phyloP scores from a whole-genome alignment of 2,329 filamentous ascomycete species.

The Trichocomaceae sp. region DNA sequence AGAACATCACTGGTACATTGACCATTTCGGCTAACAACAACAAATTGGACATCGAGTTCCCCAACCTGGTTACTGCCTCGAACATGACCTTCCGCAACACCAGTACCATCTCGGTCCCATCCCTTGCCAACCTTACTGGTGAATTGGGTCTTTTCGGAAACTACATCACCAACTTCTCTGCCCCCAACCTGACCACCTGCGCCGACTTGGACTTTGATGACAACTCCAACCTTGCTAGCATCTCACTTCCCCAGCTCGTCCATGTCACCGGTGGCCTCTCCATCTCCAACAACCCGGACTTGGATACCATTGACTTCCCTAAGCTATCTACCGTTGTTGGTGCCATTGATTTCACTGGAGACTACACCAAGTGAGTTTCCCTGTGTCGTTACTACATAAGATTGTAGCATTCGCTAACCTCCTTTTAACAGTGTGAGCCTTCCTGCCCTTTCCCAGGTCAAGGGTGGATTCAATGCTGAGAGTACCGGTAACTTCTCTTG shows the following conservation, averaged over 20 bases:
- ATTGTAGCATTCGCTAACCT: background rate
- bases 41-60: constrained; percentile 64
- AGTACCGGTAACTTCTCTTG: constrained; percentile 60
- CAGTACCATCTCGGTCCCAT: constrained; percentile 65
- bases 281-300: constrained; percentile 81
- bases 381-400: background rate
- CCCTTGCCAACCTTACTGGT: constrained; percentile 65
- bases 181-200: constrained; percentile 42
- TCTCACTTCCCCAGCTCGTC: constrained; percentile 64
- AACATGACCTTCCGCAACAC: constrained; percentile 81
- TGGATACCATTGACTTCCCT: constrained; percentile 62
- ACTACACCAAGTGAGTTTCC: constrained; percentile 67
- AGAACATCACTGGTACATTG: constrained; percentile 64
- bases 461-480: constrained; percentile 64
- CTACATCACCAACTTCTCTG: constrained; percentile 41
- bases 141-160: constrained; percentile 81
- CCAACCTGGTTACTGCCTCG: constrained; percentile 68
- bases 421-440: constrained; percentile 56
- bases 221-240: constrained; percentile 59
- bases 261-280: constrained; percentile 71
- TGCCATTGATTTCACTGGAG: constrained; percentile 77
- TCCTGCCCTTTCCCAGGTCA: constrained; percentile 59
- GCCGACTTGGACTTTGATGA: constrained; percentile 52
- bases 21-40: constrained; percentile 75
- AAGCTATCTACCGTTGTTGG: constrained; percentile 64